These are phyloP conservation scores for Austroboletus niveus DNA, from an alignment of 1,284 basidiomycete species.

Conservation along the genomic window DNA sequence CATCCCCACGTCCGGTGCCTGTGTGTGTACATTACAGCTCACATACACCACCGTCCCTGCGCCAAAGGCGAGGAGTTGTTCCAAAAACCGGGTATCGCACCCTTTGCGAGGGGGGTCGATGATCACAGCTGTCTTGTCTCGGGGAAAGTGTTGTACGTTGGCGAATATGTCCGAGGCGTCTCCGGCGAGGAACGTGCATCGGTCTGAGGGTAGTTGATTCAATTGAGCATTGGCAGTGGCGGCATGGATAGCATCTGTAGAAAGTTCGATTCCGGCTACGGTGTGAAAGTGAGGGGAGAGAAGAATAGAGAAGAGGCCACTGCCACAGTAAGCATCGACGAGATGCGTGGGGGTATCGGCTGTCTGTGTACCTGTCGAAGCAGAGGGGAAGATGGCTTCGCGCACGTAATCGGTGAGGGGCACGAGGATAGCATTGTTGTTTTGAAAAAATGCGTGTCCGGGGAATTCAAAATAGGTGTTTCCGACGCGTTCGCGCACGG, in stretches of 20 bases:
- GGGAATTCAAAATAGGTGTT: slow-evolving; percentile 83
- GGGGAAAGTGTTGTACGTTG: slow-evolving; percentile 65
- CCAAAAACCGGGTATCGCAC: slow-evolving; percentile 79
- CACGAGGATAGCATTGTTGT: slow-evolving; percentile 92
- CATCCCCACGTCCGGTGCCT: slow-evolving; percentile 80
- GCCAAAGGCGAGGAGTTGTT: slow-evolving; percentile 74
- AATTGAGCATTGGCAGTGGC: slow-evolving; percentile 81
- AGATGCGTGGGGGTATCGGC: slow-evolving; percentile 70
- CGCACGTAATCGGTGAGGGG: slow-evolving; percentile 83
- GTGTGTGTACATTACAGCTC: slow-evolving; percentile 91
- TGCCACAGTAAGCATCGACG: slow-evolving; percentile 91
- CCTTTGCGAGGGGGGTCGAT: slow-evolving; percentile 92
- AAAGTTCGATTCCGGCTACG: slow-evolving; percentile 91
- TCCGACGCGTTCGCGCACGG: slow-evolving; percentile 85
- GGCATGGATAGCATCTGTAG: slow-evolving; percentile 71
- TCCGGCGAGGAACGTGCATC: slow-evolving; percentile 58
- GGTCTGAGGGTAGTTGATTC: slow-evolving; percentile 53
- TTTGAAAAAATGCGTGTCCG: slow-evolving; percentile 94
- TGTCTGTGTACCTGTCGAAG: not conserved
- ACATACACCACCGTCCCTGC: slow-evolving; percentile 82
- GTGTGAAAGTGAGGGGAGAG: slow-evolving; percentile 76
- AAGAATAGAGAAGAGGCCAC: slow-evolving; percentile 89
- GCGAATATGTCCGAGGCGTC: slow-evolving; percentile 70
- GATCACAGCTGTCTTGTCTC: slow-evolving; percentile 66
- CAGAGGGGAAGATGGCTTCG: slow-evolving; percentile 60